Evolutionary conservation across 192 early-diverging fungal genomes (phyloP), one percentile per base, ranked within the genome.

Genomic region (Coemansia sp.): DNA sequence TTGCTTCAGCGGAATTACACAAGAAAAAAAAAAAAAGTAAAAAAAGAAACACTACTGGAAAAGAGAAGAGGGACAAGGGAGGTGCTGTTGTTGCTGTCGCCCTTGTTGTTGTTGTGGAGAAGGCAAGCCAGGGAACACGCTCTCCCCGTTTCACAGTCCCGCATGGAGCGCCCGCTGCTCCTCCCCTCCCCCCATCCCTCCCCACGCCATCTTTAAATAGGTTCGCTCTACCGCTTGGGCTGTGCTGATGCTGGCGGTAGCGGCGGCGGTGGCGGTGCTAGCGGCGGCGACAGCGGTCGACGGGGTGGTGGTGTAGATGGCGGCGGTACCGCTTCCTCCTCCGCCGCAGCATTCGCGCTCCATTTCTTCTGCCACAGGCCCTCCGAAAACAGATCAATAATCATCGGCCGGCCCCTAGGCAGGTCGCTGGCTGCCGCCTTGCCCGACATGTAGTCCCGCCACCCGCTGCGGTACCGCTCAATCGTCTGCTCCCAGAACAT

Each of bases 401-500:
- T 60, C 74, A 82, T 65, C 20, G 79, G 67, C 29, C 46, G 45
- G 45, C 41, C 49, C 32, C 62, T 68, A 9, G 65, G 70, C 43
- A 67, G 41, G 31, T 82, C 79, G 4, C 38, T 58, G 8, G 37
- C 38, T 29, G 51, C 19, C 27, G 51, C 4, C 39, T 60, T 31
- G 0, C 59, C 53, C 10, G 57, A 24, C 29, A 32, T 38, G 37
- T 68, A 62, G 37, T 39, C 58, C 20, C 73, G 73, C 79, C 79
- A 82, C 2, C 59, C 69, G 15, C 46, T 65, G 42, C 79, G 73
- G 67, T 82, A 76, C 37, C 74, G 59, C 47, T 54, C 37, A 42
- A 76, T 67, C 22, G 79, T 76, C 60, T 72, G 67, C 51, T 86
- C 75, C 91, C 90, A 94, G 61, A 94, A 89, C 70, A 85, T 78